Evolutionary conservation across 352 stramenopile genomes (phyloP), one percentile per base, ranked within the genome.

Genomic region (Phytophthora syringae): DNA sequence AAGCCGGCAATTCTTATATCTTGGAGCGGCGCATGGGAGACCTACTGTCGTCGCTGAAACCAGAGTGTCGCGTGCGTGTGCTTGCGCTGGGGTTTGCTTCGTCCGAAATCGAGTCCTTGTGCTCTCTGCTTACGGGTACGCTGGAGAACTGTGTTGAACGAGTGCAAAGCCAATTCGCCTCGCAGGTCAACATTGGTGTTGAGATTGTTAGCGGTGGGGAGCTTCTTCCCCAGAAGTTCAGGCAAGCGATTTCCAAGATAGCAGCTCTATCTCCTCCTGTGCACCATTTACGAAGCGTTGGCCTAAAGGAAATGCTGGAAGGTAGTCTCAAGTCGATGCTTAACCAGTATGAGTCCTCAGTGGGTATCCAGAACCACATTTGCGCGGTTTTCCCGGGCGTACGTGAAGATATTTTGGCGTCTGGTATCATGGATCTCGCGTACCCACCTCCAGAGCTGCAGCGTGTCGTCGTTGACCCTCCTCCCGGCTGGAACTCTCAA

Each of bases 381-480:
- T 70, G 58, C 21, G 43, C 50, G 7, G 30, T 70, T 7, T 70
- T 63, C 30, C 45, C 55, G 7, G 55, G 59, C 44, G 45, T 80
- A n/a, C 56, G 37, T 37, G 49, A 77, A 44, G 70, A 82, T 16
- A 60, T 79, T 48, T 67, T 75, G 16, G 66, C 74, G 42, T 75
- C 56, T 24, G 63, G 66, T 4, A 48, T 72, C 1, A 71, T 82
- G 70, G 52, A 72, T 27, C 44, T 73, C 18, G 52, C 57, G 7
- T 76, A 64, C 43, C 42, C 58, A 0, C 68, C 83, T 5, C 78
- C 82, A 22, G 84, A 93, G 51, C 60, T 93, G 13, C 64, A 81
- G 36, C 61, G 64, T 42, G 55, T 64, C n/a, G 39, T 85, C 7
- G 25, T 66, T 20, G 67, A 73, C 2, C 70, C 79, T 6, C 40